Percentiles rank a stretch among this genome's conserved stretches.
Evolutionary conservation across 129 eudicot genomes (phyloP).

Genomic region (Lonicera japonica): DNA sequence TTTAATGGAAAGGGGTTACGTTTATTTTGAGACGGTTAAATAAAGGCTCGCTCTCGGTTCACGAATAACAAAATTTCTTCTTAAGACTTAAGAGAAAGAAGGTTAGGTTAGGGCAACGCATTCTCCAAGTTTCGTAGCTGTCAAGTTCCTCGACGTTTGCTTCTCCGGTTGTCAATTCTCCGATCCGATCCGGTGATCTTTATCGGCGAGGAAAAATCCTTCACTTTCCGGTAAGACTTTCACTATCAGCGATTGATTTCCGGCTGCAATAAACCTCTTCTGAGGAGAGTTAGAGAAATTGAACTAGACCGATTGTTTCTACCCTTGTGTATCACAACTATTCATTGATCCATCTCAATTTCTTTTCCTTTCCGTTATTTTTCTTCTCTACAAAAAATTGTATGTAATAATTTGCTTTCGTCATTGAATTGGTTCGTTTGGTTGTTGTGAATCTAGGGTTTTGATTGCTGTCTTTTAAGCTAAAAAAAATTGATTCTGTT

Average conservation of each 20-base stretch:
- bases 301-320: neutral
- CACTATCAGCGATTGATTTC: neutral
- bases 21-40: no score
- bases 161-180: neutral
- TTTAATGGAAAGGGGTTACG: no score
- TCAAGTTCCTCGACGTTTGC: neutral
- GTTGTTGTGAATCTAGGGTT: constrained; percentile 6
- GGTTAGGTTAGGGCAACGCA: no score
- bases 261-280: neutral
- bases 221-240: neutral
- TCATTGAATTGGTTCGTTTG: constrained; percentile 7
- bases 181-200: neutral
- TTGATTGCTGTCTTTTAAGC: neutral
- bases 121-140: neutral
- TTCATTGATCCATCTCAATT: constrained; percentile 8
- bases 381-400: neutral
- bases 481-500: constrained; percentile 11
- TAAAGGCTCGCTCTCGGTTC: no score
- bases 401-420: neutral
- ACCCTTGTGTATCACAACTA: neutral
- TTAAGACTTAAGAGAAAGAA: no score
- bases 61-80: no score
- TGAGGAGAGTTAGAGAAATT: neutral
- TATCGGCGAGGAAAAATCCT: neutral
- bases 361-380: constrained; percentile 6